Conservation (phyloP, 2,329 filamentous ascomycete genomes). For the Podosphaera aphanis region DNA sequence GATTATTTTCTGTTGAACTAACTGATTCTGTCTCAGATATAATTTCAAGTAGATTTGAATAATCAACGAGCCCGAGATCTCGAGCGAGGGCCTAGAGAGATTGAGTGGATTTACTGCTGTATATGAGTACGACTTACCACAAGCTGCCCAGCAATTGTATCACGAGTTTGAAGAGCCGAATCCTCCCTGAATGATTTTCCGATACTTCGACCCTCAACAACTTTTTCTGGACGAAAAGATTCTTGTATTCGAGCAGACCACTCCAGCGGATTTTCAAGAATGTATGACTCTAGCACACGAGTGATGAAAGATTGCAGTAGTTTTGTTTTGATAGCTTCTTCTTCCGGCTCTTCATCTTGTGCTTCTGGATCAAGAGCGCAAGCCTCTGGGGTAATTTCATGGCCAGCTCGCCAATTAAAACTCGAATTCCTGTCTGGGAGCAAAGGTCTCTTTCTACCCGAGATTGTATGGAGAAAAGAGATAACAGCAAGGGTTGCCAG, state of each 20-base stretch:
- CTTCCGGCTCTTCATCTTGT: slow-evolving; percentile 27
- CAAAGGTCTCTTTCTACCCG: slow-evolving; percentile 40
- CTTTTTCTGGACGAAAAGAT: slow-evolving; percentile 38
- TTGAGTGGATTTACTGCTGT: not conserved
- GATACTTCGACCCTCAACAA: slow-evolving; percentile 38
- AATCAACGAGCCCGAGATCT: slow-evolving; percentile 29
- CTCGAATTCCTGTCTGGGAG: slow-evolving; percentile 35
- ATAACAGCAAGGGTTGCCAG: slow-evolving; percentile 49
- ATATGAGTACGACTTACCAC: slow-evolving; percentile 25
- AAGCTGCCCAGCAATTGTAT: slow-evolving; percentile 48
- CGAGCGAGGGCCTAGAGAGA: slow-evolving; percentile 21
- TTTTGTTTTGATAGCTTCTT: slow-evolving; percentile 36
- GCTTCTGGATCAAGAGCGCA: slow-evolving; percentile 40
- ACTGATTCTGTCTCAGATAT: slow-evolving; percentile 21
- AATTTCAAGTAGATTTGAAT: slow-evolving; percentile 22
- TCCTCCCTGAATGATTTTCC: slow-evolving; percentile 41
- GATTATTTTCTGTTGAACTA: slow-evolving; percentile 18
- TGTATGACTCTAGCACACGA: slow-evolving; percentile 50
- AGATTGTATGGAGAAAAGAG: slow-evolving; percentile 45
- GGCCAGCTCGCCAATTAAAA: slow-evolving; percentile 27
- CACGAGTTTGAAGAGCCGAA: slow-evolving; percentile 33
- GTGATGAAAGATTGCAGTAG: slow-evolving; percentile 58
- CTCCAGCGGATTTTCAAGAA: slow-evolving; percentile 33
- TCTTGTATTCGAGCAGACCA: slow-evolving; percentile 46
- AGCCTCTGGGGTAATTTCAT: slow-evolving; percentile 20